Percentiles rank a stretch among this genome's conserved stretches.
phyloP scores from a whole-genome alignment of 306 rosid genomes.

The Amphicarpaea edgeworthii region DNA sequence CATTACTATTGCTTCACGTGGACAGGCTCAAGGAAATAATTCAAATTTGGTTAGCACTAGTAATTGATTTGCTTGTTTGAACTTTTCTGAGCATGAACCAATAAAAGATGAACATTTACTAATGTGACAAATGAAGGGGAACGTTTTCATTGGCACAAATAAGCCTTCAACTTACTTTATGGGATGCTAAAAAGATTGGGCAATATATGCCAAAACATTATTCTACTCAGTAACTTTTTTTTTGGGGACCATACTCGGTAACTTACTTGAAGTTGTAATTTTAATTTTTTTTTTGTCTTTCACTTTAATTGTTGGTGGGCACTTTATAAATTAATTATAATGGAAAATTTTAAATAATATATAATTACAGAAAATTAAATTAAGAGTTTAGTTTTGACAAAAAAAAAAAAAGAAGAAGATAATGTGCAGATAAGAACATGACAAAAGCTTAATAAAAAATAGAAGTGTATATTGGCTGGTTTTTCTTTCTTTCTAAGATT shows the following conservation, averaged over 20 bases:
- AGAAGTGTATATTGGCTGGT: too few relatives aligned
- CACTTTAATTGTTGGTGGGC: background rate
- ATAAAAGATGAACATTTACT: conserved; percentile 8
- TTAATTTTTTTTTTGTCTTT: background rate
- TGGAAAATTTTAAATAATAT: background rate
- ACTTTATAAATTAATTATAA: background rate
- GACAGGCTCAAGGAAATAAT: conserved; percentile 1
- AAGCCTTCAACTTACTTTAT: background rate
- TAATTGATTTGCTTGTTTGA: background rate
- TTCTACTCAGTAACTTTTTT: too few relatives aligned
- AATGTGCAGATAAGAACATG: background rate
- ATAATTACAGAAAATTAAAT: background rate
- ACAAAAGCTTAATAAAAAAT: background rate
- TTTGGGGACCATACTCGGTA: too few relatives aligned
- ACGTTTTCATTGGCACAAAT: background rate
- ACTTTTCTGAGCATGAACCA: background rate
- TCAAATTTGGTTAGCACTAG: background rate
- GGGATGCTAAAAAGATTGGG: conserved; percentile 1
- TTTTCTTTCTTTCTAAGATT: background rate
- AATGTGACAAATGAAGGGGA: background rate
- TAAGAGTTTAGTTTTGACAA: background rate
- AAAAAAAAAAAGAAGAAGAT: background rate
- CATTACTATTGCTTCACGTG: background rate
- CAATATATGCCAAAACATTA: background rate
- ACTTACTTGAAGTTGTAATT: background rate